Evolutionary conservation across 495 filamentous ascomycete genomes (phyloP), one percentile per base, ranked within the genome.

Genomic region (Aspergillus coremiiformis): DNA sequence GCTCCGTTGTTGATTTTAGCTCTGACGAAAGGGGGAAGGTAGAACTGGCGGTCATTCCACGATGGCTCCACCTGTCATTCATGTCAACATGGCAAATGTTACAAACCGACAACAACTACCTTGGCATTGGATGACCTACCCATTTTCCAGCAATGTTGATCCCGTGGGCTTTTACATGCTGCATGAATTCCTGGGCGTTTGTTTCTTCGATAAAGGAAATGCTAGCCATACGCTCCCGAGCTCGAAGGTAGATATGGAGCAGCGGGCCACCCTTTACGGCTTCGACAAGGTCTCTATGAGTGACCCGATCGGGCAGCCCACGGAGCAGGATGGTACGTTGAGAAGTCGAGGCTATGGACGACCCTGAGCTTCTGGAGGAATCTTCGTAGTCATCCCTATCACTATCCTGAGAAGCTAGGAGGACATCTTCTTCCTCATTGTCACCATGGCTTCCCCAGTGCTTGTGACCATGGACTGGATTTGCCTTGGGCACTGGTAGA

Each of bases 31-130:
- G 72, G 72, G 1, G 81, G 78, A 10, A 92, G 68, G 29, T 79
- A 73, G 59, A 85, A 91, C 65, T 90, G 88, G 2, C 84, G 79
- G 45, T 89, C 82, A 39, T 77, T 81, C 87, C 87, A 91, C 24
- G 72, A 71, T 46, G 86, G 72, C 22, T 87, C 82, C 49, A 88
- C 66, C 87, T 90, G 65, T 48, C 19, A 27, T 19, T 15, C 17
- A 17, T 8, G 20, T 21, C 23, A 20, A 15, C 15, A 10, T 51
- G 29, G 12, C n/a, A 42, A 7, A 19, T n/a, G 11, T 20, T n/a
- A 27, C 24, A 27, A 8, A 8, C 8, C 8, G 8, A 27, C 24
- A 4, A 5, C 3, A 23, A 4, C 2, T 8, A 50, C 21, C 33
- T 41, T 41, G 14, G 37, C 22, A 20, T 15, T 29, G 11, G 3